A percentile compares a stretch with the other conserved stretches of the same genome.
Conservation (phyloP, 306 rosid species). For the Quercus bicolor region DNA sequence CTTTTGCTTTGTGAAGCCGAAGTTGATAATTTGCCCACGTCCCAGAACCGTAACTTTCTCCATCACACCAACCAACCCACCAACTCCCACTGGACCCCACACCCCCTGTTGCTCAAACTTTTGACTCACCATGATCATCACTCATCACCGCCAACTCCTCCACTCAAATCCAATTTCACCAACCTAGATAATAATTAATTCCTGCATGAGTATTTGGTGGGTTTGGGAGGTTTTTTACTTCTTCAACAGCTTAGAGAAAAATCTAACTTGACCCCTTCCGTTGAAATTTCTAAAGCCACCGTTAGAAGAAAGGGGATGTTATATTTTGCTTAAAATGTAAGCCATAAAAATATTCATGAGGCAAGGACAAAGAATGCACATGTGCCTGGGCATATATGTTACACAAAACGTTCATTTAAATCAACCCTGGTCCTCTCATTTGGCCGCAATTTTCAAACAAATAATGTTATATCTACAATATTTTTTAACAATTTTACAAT, state of each 20-base stretch:
- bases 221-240: not conserved
- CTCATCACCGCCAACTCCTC: not conserved
- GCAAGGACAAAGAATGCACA: too few relatives aligned
- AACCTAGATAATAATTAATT: not conserved
- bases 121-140: not conserved
- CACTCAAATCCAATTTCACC: not conserved
- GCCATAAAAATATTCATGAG: too few relatives aligned
- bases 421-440: too few relatives aligned
- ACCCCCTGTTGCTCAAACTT: not conserved
- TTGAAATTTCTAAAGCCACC: too few relatives aligned
- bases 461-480: rapidly evolving
- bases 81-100: constrained; percentile 18
- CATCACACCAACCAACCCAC: constrained; percentile 25
- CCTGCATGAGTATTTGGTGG: not conserved
- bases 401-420: too few relatives aligned
- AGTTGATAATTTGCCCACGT: not conserved
- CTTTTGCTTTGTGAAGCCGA: not conserved
- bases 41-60: not conserved
- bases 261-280: not conserved
- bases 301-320: too few relatives aligned
- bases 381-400: too few relatives aligned
- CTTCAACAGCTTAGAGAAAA: not conserved
- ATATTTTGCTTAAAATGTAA: too few relatives aligned
- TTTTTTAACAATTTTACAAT: too few relatives aligned
- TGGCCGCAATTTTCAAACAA: too few relatives aligned